These are phyloP conservation scores for Fomitopsis serialis DNA, from an alignment of 768 basidiomycete species.

Conservation along the genomic window DNA sequence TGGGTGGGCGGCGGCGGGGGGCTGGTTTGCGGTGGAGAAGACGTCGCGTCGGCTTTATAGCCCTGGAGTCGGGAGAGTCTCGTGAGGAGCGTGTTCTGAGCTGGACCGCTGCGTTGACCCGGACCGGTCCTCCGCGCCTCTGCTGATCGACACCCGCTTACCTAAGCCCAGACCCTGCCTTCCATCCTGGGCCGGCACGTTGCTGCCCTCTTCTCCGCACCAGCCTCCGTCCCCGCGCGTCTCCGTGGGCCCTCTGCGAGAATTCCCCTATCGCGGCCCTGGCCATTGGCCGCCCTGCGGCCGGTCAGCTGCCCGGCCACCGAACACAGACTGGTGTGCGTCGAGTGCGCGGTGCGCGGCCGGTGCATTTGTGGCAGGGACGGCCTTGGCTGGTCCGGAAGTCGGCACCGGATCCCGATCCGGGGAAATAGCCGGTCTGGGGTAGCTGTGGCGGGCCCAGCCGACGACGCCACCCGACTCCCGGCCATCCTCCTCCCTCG, in stretches of 20 bases:
- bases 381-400: constrained; percentile 8
- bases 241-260: not conserved
- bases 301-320: not conserved
- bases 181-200: constrained; percentile 1
- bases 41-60: constrained; percentile 16
- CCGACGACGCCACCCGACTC: constrained; percentile 5
- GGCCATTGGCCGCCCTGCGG: not conserved
- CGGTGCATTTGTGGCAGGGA: no score
- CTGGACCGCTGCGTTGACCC: constrained; percentile 9
- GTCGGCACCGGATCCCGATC: constrained; percentile 16
- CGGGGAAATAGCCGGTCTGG: constrained; percentile 21
- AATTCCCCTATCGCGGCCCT: not conserved
- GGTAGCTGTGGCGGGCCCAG: constrained; percentile 9
- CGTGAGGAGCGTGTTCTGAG: constrained; percentile 26
- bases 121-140: constrained; percentile 28
- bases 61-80: constrained; percentile 22
- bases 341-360: no score
- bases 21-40: constrained; percentile 10
- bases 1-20: constrained; percentile 20
- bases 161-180: constrained; percentile 3
- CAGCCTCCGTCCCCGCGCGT: no score
- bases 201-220: no score
- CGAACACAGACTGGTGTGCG: no score
- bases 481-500: not conserved
- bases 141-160: constrained; percentile 14